Evolutionary conservation across 164 flowering plant species (phyloP).

Genomic region (Macadamia tetraphylla): DNA sequence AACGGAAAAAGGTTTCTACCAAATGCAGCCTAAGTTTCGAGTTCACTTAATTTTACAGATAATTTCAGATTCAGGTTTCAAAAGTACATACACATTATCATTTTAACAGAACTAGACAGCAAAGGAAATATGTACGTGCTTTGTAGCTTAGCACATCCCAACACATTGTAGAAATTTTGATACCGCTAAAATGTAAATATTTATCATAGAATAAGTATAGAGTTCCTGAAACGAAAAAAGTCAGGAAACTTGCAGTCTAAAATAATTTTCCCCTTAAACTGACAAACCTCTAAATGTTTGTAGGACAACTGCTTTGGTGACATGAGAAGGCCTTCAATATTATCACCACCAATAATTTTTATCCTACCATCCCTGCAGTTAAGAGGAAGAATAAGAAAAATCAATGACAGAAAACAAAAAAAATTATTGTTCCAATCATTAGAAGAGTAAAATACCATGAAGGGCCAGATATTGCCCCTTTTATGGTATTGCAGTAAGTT

Average conservation of each 20-base stretch:
- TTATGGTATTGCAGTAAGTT: neutral
- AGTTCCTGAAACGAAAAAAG: neutral
- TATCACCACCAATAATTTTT: constrained; percentile 72
- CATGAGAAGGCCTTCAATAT: constrained; percentile 67
- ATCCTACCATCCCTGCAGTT: constrained; percentile 84
- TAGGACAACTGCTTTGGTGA: constrained; percentile 57
- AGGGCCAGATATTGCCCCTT: neutral
- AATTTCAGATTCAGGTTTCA: neutral
- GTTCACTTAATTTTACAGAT: neutral
- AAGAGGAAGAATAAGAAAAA: constrained; percentile 7
- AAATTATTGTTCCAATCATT: too few species aligned
- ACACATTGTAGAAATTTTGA: neutral
- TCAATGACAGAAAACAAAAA: neutral
- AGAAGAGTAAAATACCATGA: too few species aligned
- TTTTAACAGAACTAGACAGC: neutral
- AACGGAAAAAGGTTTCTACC: too few species aligned
- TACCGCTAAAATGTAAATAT: neutral
- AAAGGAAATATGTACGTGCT: neutral
- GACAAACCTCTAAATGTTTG: constrained; percentile 69
- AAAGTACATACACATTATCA: neutral
- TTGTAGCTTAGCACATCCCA: neutral
- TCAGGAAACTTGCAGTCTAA: neutral
- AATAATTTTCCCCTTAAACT: neutral
- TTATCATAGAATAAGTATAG: too few species aligned
- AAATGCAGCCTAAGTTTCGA: neutral